Evolutionary conservation across 2,329 filamentous ascomycete genomes (phyloP), one percentile per base, ranked within the genome.

Genomic region (Cryphonectria naterciae): DNA sequence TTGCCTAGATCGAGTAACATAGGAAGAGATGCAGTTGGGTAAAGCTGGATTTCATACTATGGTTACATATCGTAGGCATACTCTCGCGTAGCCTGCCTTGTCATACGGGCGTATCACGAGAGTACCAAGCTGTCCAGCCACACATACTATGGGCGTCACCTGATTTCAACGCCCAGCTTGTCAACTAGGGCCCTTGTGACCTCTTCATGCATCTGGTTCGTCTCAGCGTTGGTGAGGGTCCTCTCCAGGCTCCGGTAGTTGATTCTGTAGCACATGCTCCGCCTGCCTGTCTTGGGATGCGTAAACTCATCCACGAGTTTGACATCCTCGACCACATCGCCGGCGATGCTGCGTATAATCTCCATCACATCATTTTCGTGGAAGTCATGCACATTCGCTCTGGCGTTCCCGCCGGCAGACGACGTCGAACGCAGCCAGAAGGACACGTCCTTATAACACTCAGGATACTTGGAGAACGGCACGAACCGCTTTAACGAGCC

Each of bases 281-380:
- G 92, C 75, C 92, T 86, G 4, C 91, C 90, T 28, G 92, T 95
- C 83, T 93, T 94, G 52, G 95, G 94, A 81, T 98, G 94, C 64
- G 88, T 89, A 80, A 98, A 99, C 79, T 93, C 88, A 81, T 98
- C 96, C 67, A 93, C 89, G 39, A 97, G 85, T 73, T 85, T 86
- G 66, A 98, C 95, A 79, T 97, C 94, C 82, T 99, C 96, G 49
- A 96, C 94, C 32, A 90, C 82, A 79, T 97, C 93, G 66, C 94
- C 95, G 13, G 90, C 93, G 63, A 95, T 86, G 75, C 91, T 91
- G 74, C 96, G 90, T 25, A 98, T 93, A 70, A 98, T 88, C 82
- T 98, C 96, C 95, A 98, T 98, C 67, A 98, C 85, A 80, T 99
- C 96, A 81, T 98, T 98, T 80, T 97, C 95, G 80, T 98, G 95